Evolutionary conservation across 208 protist genomes (phyloP).

Genomic region (Leishmania braziliensis): DNA sequence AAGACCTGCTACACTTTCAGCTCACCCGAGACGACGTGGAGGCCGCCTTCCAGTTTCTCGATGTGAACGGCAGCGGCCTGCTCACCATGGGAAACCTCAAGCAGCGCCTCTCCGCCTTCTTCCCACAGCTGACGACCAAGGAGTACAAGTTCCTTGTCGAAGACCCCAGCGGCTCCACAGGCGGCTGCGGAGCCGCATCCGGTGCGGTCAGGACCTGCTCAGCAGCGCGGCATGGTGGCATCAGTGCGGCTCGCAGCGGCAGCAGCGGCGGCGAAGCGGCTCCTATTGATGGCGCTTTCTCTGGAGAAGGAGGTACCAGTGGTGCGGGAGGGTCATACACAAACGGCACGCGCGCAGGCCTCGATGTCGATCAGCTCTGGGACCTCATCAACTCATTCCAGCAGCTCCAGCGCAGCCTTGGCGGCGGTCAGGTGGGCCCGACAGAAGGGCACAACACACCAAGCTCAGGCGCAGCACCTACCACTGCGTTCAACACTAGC

Average conservation of each 20-base stretch:
- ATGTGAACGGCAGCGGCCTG: slow-evolving; percentile 74
- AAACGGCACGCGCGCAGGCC: slow-evolving; percentile 29
- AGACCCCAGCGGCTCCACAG: slow-evolving; percentile 43
- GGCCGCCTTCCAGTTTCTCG: slow-evolving; percentile 93
- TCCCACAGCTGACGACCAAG: slow-evolving; percentile 90
- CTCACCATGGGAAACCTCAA: slow-evolving; percentile 90
- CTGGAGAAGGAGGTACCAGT: background rate
- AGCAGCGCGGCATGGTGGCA: background rate
- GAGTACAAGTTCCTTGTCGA: slow-evolving; percentile 94
- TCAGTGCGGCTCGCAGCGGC: background rate
- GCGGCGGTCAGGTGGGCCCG: background rate
- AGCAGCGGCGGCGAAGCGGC: background rate
- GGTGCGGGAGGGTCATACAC: background rate
- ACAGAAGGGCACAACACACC: background rate
- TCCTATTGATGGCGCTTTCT: background rate
- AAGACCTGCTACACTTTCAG: slow-evolving; percentile 32
- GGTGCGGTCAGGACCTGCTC: background rate
- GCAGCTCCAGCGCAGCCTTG: slow-evolving; percentile 28
- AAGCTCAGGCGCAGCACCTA: background rate
- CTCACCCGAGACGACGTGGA: slow-evolving; percentile 86
- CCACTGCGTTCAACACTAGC: slow-evolving; percentile 9
- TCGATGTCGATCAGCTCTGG: slow-evolving; percentile 87
- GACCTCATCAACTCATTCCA: slow-evolving; percentile 87
- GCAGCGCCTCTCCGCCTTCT: slow-evolving; percentile 90
- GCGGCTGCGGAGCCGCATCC: background rate